phyloP scores from a whole-genome alignment of 805 yeast species.

The Saccharomycopsis sp. region DNA sequence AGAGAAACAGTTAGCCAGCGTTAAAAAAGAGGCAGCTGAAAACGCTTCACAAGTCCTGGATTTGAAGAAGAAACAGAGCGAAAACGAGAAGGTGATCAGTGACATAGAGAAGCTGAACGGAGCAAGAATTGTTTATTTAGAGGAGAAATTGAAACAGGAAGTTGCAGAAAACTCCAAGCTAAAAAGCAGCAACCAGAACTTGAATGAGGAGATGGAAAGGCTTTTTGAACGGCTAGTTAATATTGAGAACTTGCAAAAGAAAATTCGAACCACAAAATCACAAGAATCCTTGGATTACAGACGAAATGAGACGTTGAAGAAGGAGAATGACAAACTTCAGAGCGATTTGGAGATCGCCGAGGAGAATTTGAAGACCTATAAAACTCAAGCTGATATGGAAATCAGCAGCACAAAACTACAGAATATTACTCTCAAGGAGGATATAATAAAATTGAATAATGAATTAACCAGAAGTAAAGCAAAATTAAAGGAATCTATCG shows the following conservation, averaged over 20 bases:
- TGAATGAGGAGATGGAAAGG: slow-evolving; percentile 3
- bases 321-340: slow-evolving; percentile 4
- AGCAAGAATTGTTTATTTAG: neutral
- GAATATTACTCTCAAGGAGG: slow-evolving; percentile 8
- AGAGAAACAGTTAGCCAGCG: neutral
- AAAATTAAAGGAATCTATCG: neutral
- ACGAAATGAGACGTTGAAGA: neutral
- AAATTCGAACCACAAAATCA: slow-evolving; percentile 3
- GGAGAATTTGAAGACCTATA: neutral
- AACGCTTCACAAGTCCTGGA: neutral
- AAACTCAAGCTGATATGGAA: neutral
- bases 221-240: slow-evolving; percentile 3
- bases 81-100: neutral
- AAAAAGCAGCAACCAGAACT: slow-evolving; percentile 2
- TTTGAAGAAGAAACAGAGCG: neutral
- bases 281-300: neutral
- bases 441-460: slow-evolving; percentile 3
- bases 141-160: neutral
- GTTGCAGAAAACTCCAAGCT: neutral
- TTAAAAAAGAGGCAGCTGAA: neutral
- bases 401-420: slow-evolving; percentile 9
- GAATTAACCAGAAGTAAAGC: neutral
- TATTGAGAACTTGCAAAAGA: slow-evolving; percentile 2
- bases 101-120: neutral
- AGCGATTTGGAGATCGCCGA: neutral